These are phyloP conservation scores for Triticum turgidum DNA, from an alignment of 176 grass and related monocot genomes.

Conservation along the genomic window DNA sequence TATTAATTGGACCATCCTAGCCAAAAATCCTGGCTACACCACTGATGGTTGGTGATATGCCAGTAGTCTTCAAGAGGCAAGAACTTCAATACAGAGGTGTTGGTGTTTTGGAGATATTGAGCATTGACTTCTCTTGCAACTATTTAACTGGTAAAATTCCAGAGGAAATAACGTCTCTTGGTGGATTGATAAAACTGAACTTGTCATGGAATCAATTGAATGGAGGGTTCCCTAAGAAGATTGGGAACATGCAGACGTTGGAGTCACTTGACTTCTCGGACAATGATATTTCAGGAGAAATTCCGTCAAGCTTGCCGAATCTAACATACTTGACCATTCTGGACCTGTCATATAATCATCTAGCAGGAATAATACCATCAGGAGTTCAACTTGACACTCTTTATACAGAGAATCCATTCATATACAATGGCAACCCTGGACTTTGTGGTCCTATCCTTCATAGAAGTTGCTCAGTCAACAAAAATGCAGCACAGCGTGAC, in stretches of 20 bases:
- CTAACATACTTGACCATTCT: conserved; percentile 30
- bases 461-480: background rate
- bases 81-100: background rate
- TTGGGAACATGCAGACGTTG: conserved; percentile 23
- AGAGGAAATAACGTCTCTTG: background rate
- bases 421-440: conserved; percentile 29
- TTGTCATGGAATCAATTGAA: background rate
- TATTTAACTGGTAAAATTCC: background rate
- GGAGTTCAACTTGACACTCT: conserved; percentile 47
- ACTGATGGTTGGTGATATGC: background rate
- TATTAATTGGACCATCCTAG: too few species aligned
- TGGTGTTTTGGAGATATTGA: background rate
- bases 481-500: background rate
- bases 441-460: conserved; percentile 29
- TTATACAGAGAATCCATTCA: background rate
- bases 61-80: background rate
- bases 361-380: conserved; percentile 31
- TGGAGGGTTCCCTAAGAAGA: background rate
- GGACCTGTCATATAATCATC: conserved; percentile 45
- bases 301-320: background rate
- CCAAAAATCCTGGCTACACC: too few species aligned
- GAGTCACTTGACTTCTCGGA: conserved; percentile 47
- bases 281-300: conserved; percentile 32
- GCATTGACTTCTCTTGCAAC: background rate
- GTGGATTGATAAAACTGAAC: background rate